Percentiles rank a stretch among this genome's conserved stretches.
These are phyloP conservation scores for Naematelia aurantialba DNA, from an alignment of 768 basidiomycete genomes.

Conservation along the genomic window DNA sequence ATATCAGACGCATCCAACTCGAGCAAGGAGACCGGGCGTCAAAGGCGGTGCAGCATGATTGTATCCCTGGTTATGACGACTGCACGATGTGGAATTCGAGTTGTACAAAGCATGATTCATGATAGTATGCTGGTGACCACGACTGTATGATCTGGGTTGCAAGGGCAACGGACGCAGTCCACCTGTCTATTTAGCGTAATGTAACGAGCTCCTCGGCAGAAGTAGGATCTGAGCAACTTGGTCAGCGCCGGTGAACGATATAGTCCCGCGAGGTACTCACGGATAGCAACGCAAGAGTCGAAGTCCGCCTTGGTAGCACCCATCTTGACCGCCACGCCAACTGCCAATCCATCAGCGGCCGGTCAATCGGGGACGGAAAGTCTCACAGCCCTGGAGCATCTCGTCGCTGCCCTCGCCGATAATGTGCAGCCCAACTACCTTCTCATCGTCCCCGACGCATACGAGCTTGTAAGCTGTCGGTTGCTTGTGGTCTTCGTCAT, in stretches of 20 bases:
- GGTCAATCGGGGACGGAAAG: background rate
- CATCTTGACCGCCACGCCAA: constrained; percentile 94
- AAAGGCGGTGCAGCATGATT: no score
- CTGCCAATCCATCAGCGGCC: constrained; percentile 15
- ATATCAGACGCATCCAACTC: no score
- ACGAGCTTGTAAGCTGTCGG: constrained; percentile 92
- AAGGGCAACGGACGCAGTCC: no score
- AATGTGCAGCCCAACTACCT: constrained; percentile 92
- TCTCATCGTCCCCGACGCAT: constrained; percentile 80
- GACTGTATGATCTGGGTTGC: no score
- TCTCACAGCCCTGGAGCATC: constrained; percentile 80
- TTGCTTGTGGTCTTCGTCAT: constrained; percentile 83
- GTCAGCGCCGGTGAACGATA: constrained; percentile 3
- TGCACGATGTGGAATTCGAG: no score
- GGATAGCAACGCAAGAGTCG: constrained; percentile 48
- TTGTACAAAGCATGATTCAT: no score
- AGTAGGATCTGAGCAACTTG: constrained; percentile 44
- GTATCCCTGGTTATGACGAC: no score
- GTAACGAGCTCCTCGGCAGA: constrained; percentile 51
- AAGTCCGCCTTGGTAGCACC: constrained; percentile 55
- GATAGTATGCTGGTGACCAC: no score
- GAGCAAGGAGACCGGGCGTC: no score
- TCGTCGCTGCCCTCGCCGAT: constrained; percentile 91
- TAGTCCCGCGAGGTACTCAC: constrained; percentile 24
- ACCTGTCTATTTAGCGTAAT: constrained; percentile 37